Evolutionary conservation across 208 protist genomes (phyloP).

Genomic region (Trypanosoma melophagium): DNA sequence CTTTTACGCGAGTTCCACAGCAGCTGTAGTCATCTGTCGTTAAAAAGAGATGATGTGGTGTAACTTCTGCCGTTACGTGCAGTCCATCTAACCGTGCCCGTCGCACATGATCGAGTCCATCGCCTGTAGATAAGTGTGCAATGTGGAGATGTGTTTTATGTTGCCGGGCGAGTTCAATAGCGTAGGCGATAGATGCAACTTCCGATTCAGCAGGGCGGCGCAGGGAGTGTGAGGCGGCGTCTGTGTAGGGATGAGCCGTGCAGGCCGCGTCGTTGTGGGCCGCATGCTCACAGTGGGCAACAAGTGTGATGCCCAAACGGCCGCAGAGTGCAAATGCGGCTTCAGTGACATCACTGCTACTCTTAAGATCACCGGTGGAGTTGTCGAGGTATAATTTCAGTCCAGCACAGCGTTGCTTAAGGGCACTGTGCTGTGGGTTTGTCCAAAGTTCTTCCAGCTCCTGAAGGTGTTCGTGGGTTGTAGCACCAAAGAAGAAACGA

Average conservation of each 20-base stretch:
- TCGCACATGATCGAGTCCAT: slow-evolving; percentile 81
- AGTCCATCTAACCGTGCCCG: slow-evolving; percentile 56
- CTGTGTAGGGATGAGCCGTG: slow-evolving; percentile 55
- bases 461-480: slow-evolving; percentile 51
- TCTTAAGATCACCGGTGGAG: slow-evolving; percentile 85
- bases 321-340: slow-evolving; percentile 79
- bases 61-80: slow-evolving; percentile 86
- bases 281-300: slow-evolving; percentile 89
- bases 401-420: slow-evolving; percentile 66
- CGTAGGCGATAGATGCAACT: slow-evolving; percentile 58
- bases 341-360: slow-evolving; percentile 49
- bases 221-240: slow-evolving; percentile 67
- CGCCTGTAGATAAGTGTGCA: slow-evolving; percentile 85
- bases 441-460: slow-evolving; percentile 79
- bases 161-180: slow-evolving; percentile 61
- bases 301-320: slow-evolving; percentile 64
- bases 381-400: slow-evolving; percentile 90
- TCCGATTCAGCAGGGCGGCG: slow-evolving; percentile 77
- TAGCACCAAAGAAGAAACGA: slow-evolving; percentile 87
- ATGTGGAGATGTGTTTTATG: slow-evolving; percentile 86
- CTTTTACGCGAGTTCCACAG: slow-evolving; percentile 79
- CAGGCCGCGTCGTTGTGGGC: slow-evolving; percentile 67
- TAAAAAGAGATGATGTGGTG: slow-evolving; percentile 92
- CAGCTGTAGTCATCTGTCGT: slow-evolving; percentile 68
- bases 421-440: slow-evolving; percentile 39